Conservation (phyloP, 73 alveolate species). For the Paramecium pentaurelia region DNA sequence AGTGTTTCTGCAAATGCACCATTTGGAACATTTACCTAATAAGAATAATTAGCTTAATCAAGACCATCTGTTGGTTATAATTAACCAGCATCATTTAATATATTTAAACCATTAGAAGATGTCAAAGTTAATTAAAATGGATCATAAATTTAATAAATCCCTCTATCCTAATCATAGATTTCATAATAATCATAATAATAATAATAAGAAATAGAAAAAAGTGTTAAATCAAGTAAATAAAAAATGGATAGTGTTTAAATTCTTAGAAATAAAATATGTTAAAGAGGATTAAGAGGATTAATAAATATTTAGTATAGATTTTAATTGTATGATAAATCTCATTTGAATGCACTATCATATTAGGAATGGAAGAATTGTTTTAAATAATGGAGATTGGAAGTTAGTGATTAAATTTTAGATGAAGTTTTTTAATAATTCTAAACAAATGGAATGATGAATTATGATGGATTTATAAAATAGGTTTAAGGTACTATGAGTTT, state of each 20-base stretch:
- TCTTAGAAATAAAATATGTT: conserved; percentile 71
- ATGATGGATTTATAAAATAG: conserved; percentile 90
- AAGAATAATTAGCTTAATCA: conserved; percentile 5
- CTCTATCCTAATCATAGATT: conserved; percentile 17
- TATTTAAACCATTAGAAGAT: conserved; percentile 47
- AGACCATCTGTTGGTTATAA: conserved; percentile 31
- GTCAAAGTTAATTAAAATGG: not conserved
- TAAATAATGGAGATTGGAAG: conserved; percentile 76
- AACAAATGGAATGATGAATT: conserved; percentile 81
- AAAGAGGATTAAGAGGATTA: conserved; percentile 91
- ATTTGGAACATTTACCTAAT: conserved; percentile 70
- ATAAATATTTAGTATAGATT: conserved; percentile 85
- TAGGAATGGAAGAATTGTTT: conserved; percentile 86
- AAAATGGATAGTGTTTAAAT: conserved; percentile 65
- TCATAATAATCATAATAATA: not conserved
- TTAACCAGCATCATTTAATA: conserved; percentile 7
- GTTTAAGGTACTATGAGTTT: conserved; percentile 86
- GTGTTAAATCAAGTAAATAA: not conserved
- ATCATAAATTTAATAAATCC: conserved; percentile 11
- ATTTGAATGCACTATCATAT: conserved; percentile 78
- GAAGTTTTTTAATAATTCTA: conserved; percentile 78
- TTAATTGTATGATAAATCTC: conserved; percentile 86
- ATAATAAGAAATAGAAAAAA: not conserved
- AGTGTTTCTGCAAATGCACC: conserved; percentile 74
- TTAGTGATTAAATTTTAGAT: conserved; percentile 72